phyloP scores from a whole-genome alignment of 2,329 filamentous ascomycete genomes.

The Fusarium nisikadoi region DNA sequence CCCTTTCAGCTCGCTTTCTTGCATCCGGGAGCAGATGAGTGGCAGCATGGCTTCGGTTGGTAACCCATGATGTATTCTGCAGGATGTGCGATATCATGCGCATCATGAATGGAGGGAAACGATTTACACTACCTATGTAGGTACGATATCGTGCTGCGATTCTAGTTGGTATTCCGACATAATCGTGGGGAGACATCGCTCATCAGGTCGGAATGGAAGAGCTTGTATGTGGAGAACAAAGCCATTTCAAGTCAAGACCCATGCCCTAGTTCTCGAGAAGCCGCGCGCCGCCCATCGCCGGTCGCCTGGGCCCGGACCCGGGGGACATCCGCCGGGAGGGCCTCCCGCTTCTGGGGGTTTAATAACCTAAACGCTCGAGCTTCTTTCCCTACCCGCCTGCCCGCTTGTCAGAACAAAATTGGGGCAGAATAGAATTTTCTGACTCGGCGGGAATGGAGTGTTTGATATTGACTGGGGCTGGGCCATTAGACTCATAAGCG shows the following conservation, averaged over 20 bases:
- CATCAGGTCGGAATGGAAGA: conserved; percentile 11
- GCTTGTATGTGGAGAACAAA: conserved; percentile 29
- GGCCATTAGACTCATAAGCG: conserved; percentile 15
- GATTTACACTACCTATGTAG: conserved; percentile 9
- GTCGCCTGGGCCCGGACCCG: conserved; percentile 31
- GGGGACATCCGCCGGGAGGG: conserved; percentile 37
- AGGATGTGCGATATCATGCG: conserved; percentile 23
- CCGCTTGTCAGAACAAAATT: conserved; percentile 36
- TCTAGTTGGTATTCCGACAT: not conserved
- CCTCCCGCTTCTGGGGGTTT: conserved; percentile 34
- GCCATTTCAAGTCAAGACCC: conserved; percentile 23
- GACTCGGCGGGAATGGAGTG: conserved; percentile 34
- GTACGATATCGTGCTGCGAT: conserved; percentile 4
- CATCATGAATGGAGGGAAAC: conserved; percentile 10
- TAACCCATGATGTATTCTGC: conserved; percentile 28
- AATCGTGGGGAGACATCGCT: conserved; percentile 9
- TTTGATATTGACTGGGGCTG: conserved; percentile 23
- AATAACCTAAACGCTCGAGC: conserved; percentile 37
- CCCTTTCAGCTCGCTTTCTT: conserved; percentile 36
- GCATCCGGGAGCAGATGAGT: conserved; percentile 36
- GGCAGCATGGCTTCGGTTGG: conserved; percentile 25
- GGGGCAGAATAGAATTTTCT: conserved; percentile 34
- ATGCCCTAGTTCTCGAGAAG: conserved; percentile 31
- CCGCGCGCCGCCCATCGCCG: conserved; percentile 23
- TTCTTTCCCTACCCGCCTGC: conserved; percentile 32